Conservation (phyloP, 371 early-diverging fungal genomes). For the Mucor racemosus region DNA sequence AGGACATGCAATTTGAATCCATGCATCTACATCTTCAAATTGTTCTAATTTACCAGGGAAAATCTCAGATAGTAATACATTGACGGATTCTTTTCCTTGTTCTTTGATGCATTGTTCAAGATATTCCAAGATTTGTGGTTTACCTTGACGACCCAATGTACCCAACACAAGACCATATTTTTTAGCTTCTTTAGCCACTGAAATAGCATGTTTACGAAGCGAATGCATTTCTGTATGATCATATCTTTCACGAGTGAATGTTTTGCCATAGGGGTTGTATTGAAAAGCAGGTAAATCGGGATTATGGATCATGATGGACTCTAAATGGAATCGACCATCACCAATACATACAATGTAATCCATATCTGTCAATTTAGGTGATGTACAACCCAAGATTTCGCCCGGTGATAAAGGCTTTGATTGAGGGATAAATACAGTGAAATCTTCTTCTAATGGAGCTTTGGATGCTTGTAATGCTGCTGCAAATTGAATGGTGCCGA, state of each 20-base stretch:
- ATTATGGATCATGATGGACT: conserved; percentile 99
- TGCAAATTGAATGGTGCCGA: conserved; percentile 98
- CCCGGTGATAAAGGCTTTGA: conserved; percentile 96
- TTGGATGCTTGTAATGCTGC: conserved; percentile 82
- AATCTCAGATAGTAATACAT: conserved; percentile 92
- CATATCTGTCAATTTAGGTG: conserved; percentile 81
- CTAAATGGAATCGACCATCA: conserved; percentile 99
- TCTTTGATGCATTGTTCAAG: conserved; percentile 69
- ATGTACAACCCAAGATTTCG: conserved; percentile 99
- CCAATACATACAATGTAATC: conserved; percentile 87
- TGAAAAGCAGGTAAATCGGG: conserved; percentile 90
- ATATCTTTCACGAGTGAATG: conserved; percentile 93
- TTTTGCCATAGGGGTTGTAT: conserved; percentile 97
- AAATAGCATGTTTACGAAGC: conserved; percentile 84
- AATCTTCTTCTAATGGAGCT: conserved; percentile 67
- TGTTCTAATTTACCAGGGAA: conserved; percentile 89
- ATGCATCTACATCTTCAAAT: conserved; percentile 91
- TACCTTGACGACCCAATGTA: conserved; percentile 99
- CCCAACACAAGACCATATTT: conserved; percentile 93
- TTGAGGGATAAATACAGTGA: conserved; percentile 84
- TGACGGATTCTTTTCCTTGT: conserved; percentile 71
- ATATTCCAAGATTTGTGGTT: conserved; percentile 87
- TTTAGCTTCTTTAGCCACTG: conserved; percentile 71
- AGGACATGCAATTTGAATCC: conserved; percentile 99
- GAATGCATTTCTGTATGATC: conserved; percentile 92